Evolutionary conservation across 179 eudicot genomes (phyloP), one percentile per base, ranked within the genome.

Genomic region (Spergularia azorica): DNA sequence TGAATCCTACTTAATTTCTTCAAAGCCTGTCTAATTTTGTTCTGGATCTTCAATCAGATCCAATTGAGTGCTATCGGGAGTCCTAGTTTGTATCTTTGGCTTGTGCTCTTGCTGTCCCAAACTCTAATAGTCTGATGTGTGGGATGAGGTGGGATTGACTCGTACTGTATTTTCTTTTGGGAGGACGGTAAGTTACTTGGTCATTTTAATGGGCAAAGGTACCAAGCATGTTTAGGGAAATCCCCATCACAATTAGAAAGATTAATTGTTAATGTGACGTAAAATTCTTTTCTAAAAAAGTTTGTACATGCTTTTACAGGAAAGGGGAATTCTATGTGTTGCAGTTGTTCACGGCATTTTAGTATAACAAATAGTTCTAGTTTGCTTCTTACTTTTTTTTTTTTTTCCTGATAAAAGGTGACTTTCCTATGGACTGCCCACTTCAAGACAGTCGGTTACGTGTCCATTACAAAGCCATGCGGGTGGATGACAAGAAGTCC

Each of bases 381-480:
- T 32, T 56, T 55, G 61, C 46, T 78, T 36, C 15, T 70, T 68
- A 43, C 51, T 48, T 12, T 75, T 43, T 74, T 54, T 54, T 68
- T 52, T 48, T 10, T 56, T 57, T 62, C 79, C 13, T 70, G 39
- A 70, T 65, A 15, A 68, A 82, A 94, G 99, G 99, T 83, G 99
- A 96, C 74, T 96, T 96, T 87, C 99, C 99, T 66, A 96, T 96
- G 99, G 98, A 96, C 82, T 96, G 99, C 87, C 99, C 99, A 54
- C 99, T 96, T 82, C 99, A 90, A 59, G 99, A 96, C 81, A 96
- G 99, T 86, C 90, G 83, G 65, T 83, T 96, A 64, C 89, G 86
- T 78, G 91, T 96, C 43, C 98, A 96, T 81, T 96, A 89, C 88
- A 91, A 88, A 84, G 99, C 96, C 70, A 90, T 89, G 96, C 89